Percentiles rank a stretch among this genome's conserved stretches.
Conservation (phyloP, 495 filamentous ascomycete genomes). For the Penicillium fimorum region DNA sequence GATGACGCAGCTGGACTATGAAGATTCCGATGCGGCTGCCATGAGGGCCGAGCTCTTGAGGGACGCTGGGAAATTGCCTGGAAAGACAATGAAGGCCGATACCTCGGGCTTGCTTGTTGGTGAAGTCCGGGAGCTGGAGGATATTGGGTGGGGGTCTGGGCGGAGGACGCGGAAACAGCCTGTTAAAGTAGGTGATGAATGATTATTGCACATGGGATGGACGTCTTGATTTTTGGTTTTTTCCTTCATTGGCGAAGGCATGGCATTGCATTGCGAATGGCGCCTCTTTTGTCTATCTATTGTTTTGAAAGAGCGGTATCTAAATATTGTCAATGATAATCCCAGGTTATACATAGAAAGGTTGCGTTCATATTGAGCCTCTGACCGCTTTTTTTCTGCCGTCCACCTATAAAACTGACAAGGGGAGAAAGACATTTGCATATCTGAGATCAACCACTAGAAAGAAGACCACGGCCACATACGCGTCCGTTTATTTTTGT, state of each 20-base stretch:
- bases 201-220: constrained; percentile 9
- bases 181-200: constrained; percentile 25
- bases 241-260: constrained; percentile 4
- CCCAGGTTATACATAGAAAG: too few species aligned
- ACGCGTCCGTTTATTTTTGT: too few species aligned
- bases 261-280: constrained; percentile 31
- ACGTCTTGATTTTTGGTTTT: constrained; percentile 1
- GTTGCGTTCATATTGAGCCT: too few species aligned
- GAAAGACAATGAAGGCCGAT: constrained; percentile 27
- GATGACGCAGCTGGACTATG: constrained; percentile 56
- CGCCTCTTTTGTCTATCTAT: constrained; percentile 12
- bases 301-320: constrained; percentile 1
- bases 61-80: constrained; percentile 40
- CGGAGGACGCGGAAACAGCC: constrained; percentile 42
- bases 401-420: too few species aligned
- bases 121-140: constrained; percentile 37
- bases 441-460: too few species aligned
- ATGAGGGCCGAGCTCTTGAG: constrained; percentile 49
- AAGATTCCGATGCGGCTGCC: constrained; percentile 50
- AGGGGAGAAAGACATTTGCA: too few species aligned
- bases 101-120: constrained; percentile 25
- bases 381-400: too few species aligned
- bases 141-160: constrained; percentile 36
- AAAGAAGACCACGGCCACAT: too few species aligned
- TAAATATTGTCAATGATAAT: constrained; percentile 3